Percentiles rank a stretch among this genome's conserved stretches.
phyloP scores from a whole-genome alignment of 257 asterid genomes.

The Catharanthus roseus region DNA sequence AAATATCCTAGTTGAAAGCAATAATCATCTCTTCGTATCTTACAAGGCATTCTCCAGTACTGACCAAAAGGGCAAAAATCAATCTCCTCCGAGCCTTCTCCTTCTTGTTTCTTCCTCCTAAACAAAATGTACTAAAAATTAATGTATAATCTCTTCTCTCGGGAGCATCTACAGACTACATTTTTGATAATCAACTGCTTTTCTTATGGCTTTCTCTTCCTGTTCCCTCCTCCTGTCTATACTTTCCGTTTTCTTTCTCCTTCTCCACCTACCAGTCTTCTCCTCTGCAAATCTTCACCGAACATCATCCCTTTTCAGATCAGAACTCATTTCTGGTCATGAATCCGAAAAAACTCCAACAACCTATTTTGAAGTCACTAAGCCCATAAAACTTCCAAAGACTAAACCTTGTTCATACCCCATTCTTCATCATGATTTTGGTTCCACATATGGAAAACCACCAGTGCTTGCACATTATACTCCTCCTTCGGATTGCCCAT shows the following conservation, averaged over 20 bases:
- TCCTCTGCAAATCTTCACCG: slow-evolving; percentile 30
- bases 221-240: slow-evolving; percentile 13
- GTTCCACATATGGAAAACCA: slow-evolving; percentile 41
- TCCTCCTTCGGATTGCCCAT: slow-evolving; percentile 43
- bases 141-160: too few relatives aligned
- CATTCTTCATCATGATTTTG: slow-evolving; percentile 57
- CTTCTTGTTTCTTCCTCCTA: too few relatives aligned
- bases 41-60: too few relatives aligned
- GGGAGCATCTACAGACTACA: too few relatives aligned
- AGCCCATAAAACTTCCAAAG: slow-evolving; percentile 45
- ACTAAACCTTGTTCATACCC: slow-evolving; percentile 40
- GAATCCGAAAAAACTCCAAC: slow-evolving; percentile 24
- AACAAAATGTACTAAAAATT: too few relatives aligned
- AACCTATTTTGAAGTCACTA: slow-evolving; percentile 54
- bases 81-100: too few relatives aligned
- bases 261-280: slow-evolving; percentile 20
- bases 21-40: too few relatives aligned
- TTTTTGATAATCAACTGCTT: too few relatives aligned
- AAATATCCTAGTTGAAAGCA: too few relatives aligned
- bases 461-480: slow-evolving; percentile 44
- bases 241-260: slow-evolving; percentile 17
- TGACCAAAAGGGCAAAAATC: too few relatives aligned
- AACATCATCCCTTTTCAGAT: slow-evolving; percentile 16
- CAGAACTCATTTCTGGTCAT: slow-evolving; percentile 15
- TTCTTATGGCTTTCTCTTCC: slow-evolving; percentile 22